These are phyloP conservation scores for Heliosperma pusillum DNA, from an alignment of 148 eudicot species.

Conservation along the genomic window DNA sequence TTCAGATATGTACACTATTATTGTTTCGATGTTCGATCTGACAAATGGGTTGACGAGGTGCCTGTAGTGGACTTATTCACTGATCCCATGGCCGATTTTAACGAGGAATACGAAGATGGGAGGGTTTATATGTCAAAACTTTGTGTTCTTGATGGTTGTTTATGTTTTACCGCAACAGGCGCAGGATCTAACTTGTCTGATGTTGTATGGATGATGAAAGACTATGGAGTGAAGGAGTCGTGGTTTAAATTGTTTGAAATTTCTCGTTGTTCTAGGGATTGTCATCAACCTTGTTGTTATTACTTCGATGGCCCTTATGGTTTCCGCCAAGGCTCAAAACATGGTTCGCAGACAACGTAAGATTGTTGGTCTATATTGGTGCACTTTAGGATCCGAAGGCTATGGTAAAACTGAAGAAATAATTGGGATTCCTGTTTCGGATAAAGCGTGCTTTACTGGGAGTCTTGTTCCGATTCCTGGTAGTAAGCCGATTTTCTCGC, in stretches of 20 bases:
- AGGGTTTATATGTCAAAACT: too few species aligned
- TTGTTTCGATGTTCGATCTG: background rate
- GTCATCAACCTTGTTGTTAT: background rate
- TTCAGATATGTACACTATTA: background rate
- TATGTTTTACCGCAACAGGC: too few species aligned
- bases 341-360: background rate
- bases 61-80: background rate
- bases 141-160: too few species aligned
- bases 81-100: background rate
- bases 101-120: too few species aligned
- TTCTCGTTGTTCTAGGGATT: background rate
- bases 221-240: background rate
- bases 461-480: background rate
- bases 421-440: background rate
- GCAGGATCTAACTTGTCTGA: background rate
- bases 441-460: background rate
- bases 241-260: conserved; percentile 1
- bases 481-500: background rate
- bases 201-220: conserved; percentile 3
- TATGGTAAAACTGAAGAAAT: background rate
- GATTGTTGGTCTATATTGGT: background rate
- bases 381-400: background rate
- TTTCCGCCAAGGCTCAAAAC: background rate
- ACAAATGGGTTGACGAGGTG: background rate
- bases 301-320: background rate